These are phyloP conservation scores for Rhododendron williamsianum DNA, from an alignment of 148 eudicot genomes.

Conservation along the genomic window DNA sequence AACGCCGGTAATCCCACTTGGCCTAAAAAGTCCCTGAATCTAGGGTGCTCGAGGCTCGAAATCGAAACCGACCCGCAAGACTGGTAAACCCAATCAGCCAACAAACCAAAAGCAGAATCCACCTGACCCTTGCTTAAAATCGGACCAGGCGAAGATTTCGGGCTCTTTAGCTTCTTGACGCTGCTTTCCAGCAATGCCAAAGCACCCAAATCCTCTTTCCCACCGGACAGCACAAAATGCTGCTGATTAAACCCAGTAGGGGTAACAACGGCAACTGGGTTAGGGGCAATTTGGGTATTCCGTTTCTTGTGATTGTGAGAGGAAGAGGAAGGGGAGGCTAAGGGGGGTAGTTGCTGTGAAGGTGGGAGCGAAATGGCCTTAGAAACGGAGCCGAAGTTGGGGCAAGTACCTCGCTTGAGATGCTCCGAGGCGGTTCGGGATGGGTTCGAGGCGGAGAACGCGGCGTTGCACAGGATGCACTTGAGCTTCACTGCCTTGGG, in stretches of 20 bases:
- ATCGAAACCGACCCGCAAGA: conserved; percentile 17
- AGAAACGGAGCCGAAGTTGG: conserved; percentile 10
- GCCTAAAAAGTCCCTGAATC: conserved; percentile 12
- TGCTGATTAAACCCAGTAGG: neutral
- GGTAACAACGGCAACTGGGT: neutral
- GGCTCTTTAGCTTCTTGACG: conserved; percentile 20
- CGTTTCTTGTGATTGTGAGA: conserved; percentile 12
- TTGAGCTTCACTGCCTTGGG: conserved; percentile 22
- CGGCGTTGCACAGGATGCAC: conserved; percentile 7
- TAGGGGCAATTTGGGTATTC: conserved; percentile 1
- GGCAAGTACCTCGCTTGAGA: conserved; percentile 18
- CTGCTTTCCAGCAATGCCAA: conserved; percentile 20
- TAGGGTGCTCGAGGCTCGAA: conserved; percentile 15
- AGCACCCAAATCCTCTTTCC: conserved; percentile 21
- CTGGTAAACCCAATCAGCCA: conserved; percentile 17
- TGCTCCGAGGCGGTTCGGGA: conserved; percentile 21
- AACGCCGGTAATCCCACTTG: conserved; percentile 15
- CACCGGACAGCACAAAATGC: conserved; percentile 17
- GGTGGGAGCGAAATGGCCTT: conserved; percentile 3
- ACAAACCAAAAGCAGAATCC: conserved; percentile 4
- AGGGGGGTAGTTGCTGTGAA: neutral
- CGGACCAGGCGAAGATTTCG: conserved; percentile 13
- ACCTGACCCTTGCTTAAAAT: conserved; percentile 6
- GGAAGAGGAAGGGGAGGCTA: conserved; percentile 9
- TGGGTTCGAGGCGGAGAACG: conserved; percentile 16